phyloP scores from a whole-genome alignment of 1,139 yeast genomes.

The Candida sp. region DNA sequence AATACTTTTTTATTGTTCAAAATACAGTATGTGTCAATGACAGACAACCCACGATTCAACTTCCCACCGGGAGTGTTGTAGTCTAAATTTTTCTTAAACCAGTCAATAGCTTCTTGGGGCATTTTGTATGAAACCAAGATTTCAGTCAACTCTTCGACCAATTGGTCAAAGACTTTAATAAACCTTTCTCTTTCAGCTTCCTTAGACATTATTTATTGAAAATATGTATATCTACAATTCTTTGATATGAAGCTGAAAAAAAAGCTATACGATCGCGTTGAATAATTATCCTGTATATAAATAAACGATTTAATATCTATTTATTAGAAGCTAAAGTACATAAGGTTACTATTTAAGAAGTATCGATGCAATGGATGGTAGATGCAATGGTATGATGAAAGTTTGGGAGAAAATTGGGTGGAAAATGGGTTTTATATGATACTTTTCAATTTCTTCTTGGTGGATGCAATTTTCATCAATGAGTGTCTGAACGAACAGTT shows the following conservation, averaged over 20 bases:
- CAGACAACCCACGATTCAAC: slow-evolving; percentile 93
- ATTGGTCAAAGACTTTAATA: slow-evolving; percentile 67
- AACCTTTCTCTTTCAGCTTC: slow-evolving; percentile 56
- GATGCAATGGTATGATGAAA: background rate
- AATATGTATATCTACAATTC: background rate
- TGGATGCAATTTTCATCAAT: too few relatives aligned
- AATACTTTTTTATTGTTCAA: slow-evolving; percentile 59
- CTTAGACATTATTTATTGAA: slow-evolving; percentile 22
- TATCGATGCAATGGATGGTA: background rate
- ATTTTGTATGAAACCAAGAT: slow-evolving; percentile 70
- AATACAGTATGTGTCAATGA: slow-evolving; percentile 86
- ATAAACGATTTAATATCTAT: background rate
- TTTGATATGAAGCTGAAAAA: background rate
- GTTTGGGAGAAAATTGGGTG: background rate
- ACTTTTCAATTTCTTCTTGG: too few relatives aligned
- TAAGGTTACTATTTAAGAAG: background rate
- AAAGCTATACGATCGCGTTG: background rate
- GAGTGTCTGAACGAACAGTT: too few relatives aligned
- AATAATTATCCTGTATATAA: background rate
- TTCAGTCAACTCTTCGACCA: slow-evolving; percentile 72
- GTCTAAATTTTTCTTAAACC: slow-evolving; percentile 74
- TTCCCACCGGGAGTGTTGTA: slow-evolving; percentile 98
- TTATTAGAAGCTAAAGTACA: background rate
- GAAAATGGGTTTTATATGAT: background rate
- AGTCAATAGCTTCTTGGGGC: slow-evolving; percentile 81